Percentiles rank a stretch among this genome's conserved stretches.
These are phyloP conservation scores for Parathielavia appendiculata DNA, from an alignment of 495 filamentous ascomycete genomes.

Conservation along the genomic window DNA sequence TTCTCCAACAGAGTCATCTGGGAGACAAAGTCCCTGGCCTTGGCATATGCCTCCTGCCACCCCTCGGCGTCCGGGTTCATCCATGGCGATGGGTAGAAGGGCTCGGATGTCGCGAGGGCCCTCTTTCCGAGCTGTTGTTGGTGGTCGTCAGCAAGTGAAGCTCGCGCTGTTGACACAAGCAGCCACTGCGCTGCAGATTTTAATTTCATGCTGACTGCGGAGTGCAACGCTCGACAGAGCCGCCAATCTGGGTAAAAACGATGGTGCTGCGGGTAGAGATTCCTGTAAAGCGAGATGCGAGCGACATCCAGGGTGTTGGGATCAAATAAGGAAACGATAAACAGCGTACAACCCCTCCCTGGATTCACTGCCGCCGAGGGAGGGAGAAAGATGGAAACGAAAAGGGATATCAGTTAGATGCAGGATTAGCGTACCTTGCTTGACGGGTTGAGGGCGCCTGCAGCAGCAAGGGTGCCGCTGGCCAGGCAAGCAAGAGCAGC, in stretches of 20 bases:
- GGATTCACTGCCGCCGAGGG: background rate
- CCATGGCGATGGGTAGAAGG: constrained; percentile 84
- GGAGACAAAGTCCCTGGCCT: constrained; percentile 73
- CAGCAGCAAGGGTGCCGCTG: constrained; percentile 18
- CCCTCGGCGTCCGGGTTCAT: constrained; percentile 60
- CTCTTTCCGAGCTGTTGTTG: constrained; percentile 27
- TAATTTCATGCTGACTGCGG: constrained; percentile 24
- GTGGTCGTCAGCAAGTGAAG: constrained; percentile 22
- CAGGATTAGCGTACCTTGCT: constrained; percentile 12
- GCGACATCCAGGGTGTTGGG: background rate
- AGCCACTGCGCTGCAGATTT: constrained; percentile 22
- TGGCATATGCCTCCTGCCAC: constrained; percentile 73
- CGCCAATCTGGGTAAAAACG: constrained; percentile 17
- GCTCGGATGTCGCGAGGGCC: constrained; percentile 39
- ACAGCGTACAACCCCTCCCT: background rate
- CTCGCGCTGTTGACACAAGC: constrained; percentile 6
- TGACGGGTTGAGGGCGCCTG: constrained; percentile 8
- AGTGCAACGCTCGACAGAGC: constrained; percentile 10
- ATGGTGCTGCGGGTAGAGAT: constrained; percentile 15
- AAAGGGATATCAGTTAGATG: background rate
- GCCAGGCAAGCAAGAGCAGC: constrained; percentile 21
- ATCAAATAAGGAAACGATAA: background rate
- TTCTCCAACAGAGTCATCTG: constrained; percentile 84
- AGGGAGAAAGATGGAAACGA: background rate
- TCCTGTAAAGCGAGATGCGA: background rate